These are phyloP conservation scores for Penicillium chermesinum DNA, from an alignment of 495 filamentous ascomycete genomes.

Conservation along the genomic window DNA sequence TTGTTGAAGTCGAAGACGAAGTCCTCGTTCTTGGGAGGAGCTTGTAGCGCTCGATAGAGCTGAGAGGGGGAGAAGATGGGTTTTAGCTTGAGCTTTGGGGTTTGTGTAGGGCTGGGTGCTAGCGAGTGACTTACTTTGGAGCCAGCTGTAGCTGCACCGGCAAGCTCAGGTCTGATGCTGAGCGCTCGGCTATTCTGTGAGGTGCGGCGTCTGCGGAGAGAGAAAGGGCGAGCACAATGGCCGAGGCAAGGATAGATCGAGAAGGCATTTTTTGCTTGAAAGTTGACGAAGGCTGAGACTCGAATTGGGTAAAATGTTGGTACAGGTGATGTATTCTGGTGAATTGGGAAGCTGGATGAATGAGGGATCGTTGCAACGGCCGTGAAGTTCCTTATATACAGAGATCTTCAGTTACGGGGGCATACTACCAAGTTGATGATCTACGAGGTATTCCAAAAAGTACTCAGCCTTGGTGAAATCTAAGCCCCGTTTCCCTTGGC, in stretches of 20 bases:
- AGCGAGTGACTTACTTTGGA: conserved; percentile 20
- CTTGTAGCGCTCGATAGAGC: conserved; percentile 31
- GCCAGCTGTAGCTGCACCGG: conserved; percentile 22
- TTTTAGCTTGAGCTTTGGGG: no score
- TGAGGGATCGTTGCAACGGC: not conserved
- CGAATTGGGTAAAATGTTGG: not conserved
- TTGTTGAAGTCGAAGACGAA: conserved; percentile 43
- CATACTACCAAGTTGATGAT: not conserved
- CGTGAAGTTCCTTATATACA: not conserved
- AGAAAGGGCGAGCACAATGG: conserved; percentile 4
- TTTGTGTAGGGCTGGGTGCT: no score
- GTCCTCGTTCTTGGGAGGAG: conserved; percentile 31
- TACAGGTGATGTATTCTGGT: not conserved
- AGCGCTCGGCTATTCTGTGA: conserved; percentile 8
- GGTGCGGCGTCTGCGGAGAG: conserved; percentile 18
- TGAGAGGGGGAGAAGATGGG: not conserved
- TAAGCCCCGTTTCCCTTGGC: not conserved
- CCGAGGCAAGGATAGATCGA: conserved; percentile 8
- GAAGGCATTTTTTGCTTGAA: conserved; percentile 12
- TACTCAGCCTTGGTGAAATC: not conserved
- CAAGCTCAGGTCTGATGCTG: conserved; percentile 19
- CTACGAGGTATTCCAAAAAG: no score
- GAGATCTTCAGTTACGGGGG: not conserved
- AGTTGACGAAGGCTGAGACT: not conserved
- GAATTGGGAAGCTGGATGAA: not conserved